Evolutionary conservation across 768 basidiomycete genomes (phyloP), one percentile per base, ranked within the genome.

Genomic region (Coprinopsis sp.): DNA sequence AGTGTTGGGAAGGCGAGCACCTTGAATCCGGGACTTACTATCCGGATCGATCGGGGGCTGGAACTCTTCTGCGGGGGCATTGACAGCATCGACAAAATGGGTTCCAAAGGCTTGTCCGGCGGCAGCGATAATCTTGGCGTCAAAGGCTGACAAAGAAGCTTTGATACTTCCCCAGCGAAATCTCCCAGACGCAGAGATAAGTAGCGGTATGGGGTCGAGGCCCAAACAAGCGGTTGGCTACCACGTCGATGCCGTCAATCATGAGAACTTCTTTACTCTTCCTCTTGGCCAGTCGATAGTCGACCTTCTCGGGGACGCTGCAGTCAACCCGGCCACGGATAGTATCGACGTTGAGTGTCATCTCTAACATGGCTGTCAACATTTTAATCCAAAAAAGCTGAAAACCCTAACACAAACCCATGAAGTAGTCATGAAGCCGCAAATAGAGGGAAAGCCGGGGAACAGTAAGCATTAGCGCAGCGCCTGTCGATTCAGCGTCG

Each of bases 181-280:
- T 77, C 57, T 95, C 91, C 95, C 95, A 98, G 12, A 96, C 77
- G 59, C 94, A 97, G 4, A 95, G 70, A 58, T 98, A 98, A 1
- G 91, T 84, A 2, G 87, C 66, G 0, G 87, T 88, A 3, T 79
- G 77, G 6, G 95, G 95, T 48, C 82, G 80, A 11, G 90, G 89
- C 6, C 95, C 95, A 58, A 96, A 95, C 10, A 98, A 68, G 21
- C 94, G 81, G 59, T 96, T 79, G 1, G 89, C 84, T 12, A 81
- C 79, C 38, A 98, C 78, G 50, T 89, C 78, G 53, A 94, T 62
- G 10, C 87, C 70, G 57, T 77, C 76, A 28, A 78, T 69, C 14
- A 86, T 64, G 16, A 85, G 59, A 18, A 84, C 55, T 37, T 68
- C 59, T 29, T 42, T 42, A 33, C 41, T 28, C 3, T 37, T 25